phyloP scores from a whole-genome alignment of 202 grass and related monocot genomes.

The Thinopyrum obtusiflorum region DNA sequence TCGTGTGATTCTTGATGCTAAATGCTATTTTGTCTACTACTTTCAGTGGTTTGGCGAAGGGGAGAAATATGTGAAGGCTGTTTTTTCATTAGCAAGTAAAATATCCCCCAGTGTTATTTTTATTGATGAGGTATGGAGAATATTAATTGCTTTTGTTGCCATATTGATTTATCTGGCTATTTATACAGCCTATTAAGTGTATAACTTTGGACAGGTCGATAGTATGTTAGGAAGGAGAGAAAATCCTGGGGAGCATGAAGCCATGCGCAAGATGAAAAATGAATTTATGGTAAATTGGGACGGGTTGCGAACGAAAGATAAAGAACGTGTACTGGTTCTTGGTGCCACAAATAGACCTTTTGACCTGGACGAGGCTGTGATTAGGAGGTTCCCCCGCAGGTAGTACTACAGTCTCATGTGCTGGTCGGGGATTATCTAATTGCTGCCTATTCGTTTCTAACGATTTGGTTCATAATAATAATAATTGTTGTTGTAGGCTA shows the following conservation, averaged over 20 bases:
- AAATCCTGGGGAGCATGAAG: conserved; percentile 98
- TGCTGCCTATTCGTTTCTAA: conserved; percentile 31
- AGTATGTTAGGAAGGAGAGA: conserved; percentile 99
- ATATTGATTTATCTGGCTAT: background rate
- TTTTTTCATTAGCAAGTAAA: conserved; percentile 98
- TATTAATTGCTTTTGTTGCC: background rate
- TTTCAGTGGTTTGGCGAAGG: conserved; percentile 99
- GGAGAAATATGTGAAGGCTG: conserved; percentile 97
- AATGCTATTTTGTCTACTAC: conserved; percentile 26
- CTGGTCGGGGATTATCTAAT: background rate
- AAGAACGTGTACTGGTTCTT: conserved; percentile 94
- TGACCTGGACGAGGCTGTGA: conserved; percentile 99
- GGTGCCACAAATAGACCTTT: conserved; percentile 98
- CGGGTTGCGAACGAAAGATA: conserved; percentile 94
- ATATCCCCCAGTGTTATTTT: conserved; percentile 98
- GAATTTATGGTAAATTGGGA: conserved; percentile 99
- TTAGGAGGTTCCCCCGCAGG: conserved; percentile 98
- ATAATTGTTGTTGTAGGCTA: conserved; percentile 62
- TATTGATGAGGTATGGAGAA: conserved; percentile 85
- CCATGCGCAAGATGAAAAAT: conserved; percentile 99
- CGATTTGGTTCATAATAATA: conserved; percentile 17
- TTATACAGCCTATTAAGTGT: background rate
- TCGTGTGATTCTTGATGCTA: conserved; percentile 37
- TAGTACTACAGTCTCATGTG: conserved; percentile 37
- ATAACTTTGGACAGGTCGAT: conserved; percentile 65